Base-by-base conservation (phyloP, 2,329 filamentous ascomycete species). In the Colletotrichum truncatum region DNA sequence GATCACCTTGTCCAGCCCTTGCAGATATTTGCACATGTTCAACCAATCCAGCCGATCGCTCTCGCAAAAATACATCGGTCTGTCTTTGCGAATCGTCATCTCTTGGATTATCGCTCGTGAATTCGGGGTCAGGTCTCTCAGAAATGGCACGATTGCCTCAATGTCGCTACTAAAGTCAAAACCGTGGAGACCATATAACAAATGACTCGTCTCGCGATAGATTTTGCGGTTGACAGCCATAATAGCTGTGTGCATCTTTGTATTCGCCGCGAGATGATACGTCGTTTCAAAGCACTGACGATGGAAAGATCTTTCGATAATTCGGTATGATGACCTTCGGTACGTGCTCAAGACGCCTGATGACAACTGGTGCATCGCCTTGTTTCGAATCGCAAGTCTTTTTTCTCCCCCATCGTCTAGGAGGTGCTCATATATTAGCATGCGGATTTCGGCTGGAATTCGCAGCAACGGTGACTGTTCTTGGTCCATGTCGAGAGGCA, bases 121-220 rank as follows among this genome's bases (percentile, higher is more conserved):
- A 16, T 73, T 69, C 1, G 82, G 79, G 3, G 84, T 86, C 32
- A 89, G 80, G 72, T 90, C 87, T 30, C 78, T 77, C 38, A 91
- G 77, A 72, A 90, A 90, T 0, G 87, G 86, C 1, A 84, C 80
- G 6, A 88, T 81, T 14, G 87, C 86, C 74, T 90, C 88, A 68
- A 90, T 79, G 74, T 87, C 81, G 49, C 81, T 80, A 66, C 84
- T 84, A 73, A 91, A 91, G 70, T 85, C 83, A 73, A 90, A 90
- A 1, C 78, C 78, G 72, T 89, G 85, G 59, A 73, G 77, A 7
- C 78, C 79, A 74, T 90, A 91, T 4, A 91, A 77, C 14, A 87
- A 72, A 62, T 84, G 80, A 4, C 83, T 77, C n/a, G 85, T 83
- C 73, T 90, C 88, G 64, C 80, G 77, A 72, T 89, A 80, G 53